Evolutionary conservation across 768 basidiomycete genomes (phyloP).

Genomic region (Mycena epipterygia): DNA sequence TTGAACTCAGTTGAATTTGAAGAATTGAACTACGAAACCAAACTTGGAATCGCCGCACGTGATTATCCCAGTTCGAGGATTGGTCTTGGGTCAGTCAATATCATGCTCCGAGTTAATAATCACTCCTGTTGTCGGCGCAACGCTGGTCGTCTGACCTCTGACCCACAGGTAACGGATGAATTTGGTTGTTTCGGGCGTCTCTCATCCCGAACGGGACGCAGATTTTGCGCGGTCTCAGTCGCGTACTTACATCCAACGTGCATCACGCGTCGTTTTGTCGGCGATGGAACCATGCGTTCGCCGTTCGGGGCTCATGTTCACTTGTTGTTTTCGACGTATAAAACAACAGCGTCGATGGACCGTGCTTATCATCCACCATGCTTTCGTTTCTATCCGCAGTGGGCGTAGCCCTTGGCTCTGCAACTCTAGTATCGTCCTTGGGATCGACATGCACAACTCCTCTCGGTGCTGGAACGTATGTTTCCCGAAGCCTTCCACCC

Average conservation of each 20-base stretch:
- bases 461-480: conserved; percentile 58
- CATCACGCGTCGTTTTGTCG: not conserved
- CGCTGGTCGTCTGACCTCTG: not conserved
- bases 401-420: conserved; percentile 18
- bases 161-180: not conserved
- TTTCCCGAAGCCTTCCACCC: not conserved
- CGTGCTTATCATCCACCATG: conserved; percentile 4
- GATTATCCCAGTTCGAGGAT: too few relatives aligned
- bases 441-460: conserved; percentile 58
- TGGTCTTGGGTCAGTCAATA: too few relatives aligned
- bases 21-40: too few relatives aligned
- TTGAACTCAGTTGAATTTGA: too few relatives aligned
- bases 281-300: not conserved
- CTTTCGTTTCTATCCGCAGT: conserved; percentile 2
- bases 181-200: not conserved
- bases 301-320: not conserved
- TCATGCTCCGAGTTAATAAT: too few relatives aligned
- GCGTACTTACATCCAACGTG: too few relatives aligned
- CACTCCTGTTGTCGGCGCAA: too few relatives aligned
- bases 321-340: not conserved
- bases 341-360: not conserved
- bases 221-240: not conserved
- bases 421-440: conserved; percentile 13
- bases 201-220: not conserved
- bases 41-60: too few relatives aligned